Evolutionary conservation across 352 stramenopile species (phyloP).

Genomic region (Pythium angustatum): DNA sequence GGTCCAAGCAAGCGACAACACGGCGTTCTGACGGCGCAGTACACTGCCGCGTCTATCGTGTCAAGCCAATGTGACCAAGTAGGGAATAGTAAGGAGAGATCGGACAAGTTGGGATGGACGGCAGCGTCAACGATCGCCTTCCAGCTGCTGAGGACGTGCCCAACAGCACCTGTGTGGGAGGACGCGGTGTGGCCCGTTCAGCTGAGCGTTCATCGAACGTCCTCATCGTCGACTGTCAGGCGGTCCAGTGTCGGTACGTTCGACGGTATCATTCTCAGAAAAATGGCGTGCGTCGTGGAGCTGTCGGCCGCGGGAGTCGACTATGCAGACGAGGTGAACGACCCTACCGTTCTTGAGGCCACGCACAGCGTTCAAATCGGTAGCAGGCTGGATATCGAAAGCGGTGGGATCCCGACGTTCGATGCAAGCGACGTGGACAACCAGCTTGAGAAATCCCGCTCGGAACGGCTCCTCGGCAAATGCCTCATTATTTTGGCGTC

Average conservation of each 20-base stretch:
- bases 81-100: too few species aligned
- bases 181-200: not conserved
- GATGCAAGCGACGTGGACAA: conserved; percentile 19
- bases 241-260: too few species aligned
- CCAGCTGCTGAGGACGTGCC: not conserved
- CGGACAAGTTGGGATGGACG: too few species aligned
- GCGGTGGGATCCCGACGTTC: conserved; percentile 13
- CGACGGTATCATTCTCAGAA: not conserved
- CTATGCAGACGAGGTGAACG: not conserved
- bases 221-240: too few species aligned
- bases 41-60: too few species aligned
- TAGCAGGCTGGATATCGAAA: not conserved
- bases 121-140: not conserved
- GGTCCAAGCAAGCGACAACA: too few species aligned
- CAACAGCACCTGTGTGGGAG: not conserved
- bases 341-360: not conserved
- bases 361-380: not conserved
- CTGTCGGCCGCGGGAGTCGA: not conserved
- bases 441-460: conserved; percentile 12
- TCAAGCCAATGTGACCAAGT: too few species aligned
- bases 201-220: not conserved
- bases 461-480: conserved; percentile 11
- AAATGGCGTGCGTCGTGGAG: conserved; percentile 11
- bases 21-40: too few species aligned
- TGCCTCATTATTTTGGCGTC: conserved; percentile 17